phyloP scores from a whole-genome alignment of 352 stramenopile species.

The Lagenidium sp. region DNA sequence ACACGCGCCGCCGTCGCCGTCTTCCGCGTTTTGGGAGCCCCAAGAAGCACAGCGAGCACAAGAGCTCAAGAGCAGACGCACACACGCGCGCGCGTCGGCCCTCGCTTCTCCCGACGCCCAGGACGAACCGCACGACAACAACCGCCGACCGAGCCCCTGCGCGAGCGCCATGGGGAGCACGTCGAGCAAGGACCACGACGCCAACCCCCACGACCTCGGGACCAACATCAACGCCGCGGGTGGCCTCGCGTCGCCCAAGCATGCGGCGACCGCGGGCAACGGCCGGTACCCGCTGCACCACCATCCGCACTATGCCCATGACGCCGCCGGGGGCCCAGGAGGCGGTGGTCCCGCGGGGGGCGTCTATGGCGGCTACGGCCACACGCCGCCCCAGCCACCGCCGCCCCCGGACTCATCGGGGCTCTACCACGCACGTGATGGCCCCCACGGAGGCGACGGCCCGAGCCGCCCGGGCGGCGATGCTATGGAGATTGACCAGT shows the following conservation, averaged over 20 bases:
- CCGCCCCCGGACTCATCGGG: not conserved
- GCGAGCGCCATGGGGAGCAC: slow-evolving; percentile 55
- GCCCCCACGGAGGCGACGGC: not conserved
- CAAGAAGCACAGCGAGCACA: no score
- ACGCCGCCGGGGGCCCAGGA: slow-evolving; percentile 5
- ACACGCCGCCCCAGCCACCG: not conserved
- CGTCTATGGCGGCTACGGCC: slow-evolving; percentile 1
- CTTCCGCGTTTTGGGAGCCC: no score
- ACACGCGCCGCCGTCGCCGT: no score
- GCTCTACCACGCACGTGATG: slow-evolving; percentile 3
- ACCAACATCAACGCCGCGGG: slow-evolving; percentile 39
- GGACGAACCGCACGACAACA: no score
- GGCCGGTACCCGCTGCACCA: slow-evolving; percentile 53
- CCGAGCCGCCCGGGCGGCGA: slow-evolving; percentile 16
- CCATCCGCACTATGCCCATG: slow-evolving; percentile 38
- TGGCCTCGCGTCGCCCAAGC: slow-evolving; percentile 9
- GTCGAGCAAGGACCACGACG: slow-evolving; percentile 75
- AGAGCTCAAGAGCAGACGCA: no score
- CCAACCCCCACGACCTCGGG: slow-evolving; percentile 69
- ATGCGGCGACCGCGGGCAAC: no score
- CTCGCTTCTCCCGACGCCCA: no score
- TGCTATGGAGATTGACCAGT: slow-evolving; percentile 62
- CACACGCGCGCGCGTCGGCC: no score
- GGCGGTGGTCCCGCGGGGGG: not conserved
- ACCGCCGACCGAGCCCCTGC: not conserved